Evolutionary conservation across 1,284 basidiomycete species (phyloP).

Genomic region (Malassezia vespertilionis): DNA sequence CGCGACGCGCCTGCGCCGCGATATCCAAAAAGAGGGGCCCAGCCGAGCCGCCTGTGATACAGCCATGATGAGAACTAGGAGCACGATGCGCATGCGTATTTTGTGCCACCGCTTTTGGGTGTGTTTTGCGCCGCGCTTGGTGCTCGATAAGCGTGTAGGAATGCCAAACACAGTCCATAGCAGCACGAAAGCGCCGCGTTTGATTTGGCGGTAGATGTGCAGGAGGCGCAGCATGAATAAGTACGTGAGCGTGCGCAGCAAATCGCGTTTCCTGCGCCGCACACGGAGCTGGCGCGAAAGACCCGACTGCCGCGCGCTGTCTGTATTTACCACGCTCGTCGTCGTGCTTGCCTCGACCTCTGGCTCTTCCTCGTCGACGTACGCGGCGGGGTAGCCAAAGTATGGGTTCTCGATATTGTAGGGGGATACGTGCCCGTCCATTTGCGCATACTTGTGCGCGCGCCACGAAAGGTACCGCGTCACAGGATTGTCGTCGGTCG

Average conservation of each 20-base stretch:
- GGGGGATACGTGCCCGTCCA: slow-evolving; percentile 41
- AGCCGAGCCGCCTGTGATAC: background rate
- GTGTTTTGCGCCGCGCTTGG: background rate
- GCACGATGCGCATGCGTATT: background rate
- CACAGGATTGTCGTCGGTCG: slow-evolving; percentile 5
- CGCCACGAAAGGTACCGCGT: slow-evolving; percentile 33
- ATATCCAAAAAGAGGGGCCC: no score
- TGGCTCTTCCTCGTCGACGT: slow-evolving; percentile 14
- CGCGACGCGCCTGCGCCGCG: background rate
- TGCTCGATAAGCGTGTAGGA: background rate
- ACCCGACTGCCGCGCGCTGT: background rate
- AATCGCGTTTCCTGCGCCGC: slow-evolving; percentile 34
- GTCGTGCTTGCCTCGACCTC: slow-evolving; percentile 10
- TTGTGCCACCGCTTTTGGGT: background rate
- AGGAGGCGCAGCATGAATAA: slow-evolving; percentile 42
- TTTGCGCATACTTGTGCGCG: slow-evolving; percentile 23
- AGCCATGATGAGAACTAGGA: slow-evolving; percentile 2
- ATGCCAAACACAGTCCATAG: slow-evolving; percentile 5
- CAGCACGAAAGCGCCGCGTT: slow-evolving; percentile 5
- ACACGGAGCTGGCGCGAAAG: slow-evolving; percentile 23
- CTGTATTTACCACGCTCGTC: slow-evolving; percentile 6
- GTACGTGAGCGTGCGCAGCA: slow-evolving; percentile 41
- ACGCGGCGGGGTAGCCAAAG: slow-evolving; percentile 63
- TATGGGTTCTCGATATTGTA: slow-evolving; percentile 59
- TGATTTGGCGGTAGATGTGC: slow-evolving; percentile 24